Conservation (phyloP, 2,329 filamentous ascomycete species). For the Cordyceps militaris region DNA sequence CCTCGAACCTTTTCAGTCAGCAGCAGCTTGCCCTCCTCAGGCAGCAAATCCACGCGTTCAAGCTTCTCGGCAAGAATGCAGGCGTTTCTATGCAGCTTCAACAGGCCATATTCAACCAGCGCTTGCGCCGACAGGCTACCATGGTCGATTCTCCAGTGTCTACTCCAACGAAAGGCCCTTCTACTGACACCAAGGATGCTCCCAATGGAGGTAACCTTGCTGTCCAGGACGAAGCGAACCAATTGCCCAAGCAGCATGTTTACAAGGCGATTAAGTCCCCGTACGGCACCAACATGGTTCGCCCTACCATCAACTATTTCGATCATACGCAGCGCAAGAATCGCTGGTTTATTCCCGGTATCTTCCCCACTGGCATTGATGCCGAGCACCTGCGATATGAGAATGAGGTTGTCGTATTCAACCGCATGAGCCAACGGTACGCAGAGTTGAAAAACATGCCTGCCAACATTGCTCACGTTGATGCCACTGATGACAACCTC, state of each 20-base stretch:
- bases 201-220: slow-evolving; percentile 29
- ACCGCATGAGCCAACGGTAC: slow-evolving; percentile 79
- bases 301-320: slow-evolving; percentile 63
- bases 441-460: slow-evolving; percentile 76
- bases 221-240: slow-evolving; percentile 25
- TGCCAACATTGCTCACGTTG: slow-evolving; percentile 82
- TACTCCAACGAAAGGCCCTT: slow-evolving; percentile 24
- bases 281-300: slow-evolving; percentile 49
- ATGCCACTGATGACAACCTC: slow-evolving; percentile 60
- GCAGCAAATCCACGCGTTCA: slow-evolving; percentile 87
- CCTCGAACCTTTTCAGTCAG: slow-evolving; percentile 58
- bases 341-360: slow-evolving; percentile 73
- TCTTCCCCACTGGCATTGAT: slow-evolving; percentile 85
- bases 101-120: slow-evolving; percentile 72
- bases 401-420: slow-evolving; percentile 81
- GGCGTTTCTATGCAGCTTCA: slow-evolving; percentile 73
- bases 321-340: slow-evolving; percentile 71
- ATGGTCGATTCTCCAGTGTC: slow-evolving; percentile 38
- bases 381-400: slow-evolving; percentile 80
- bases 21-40: slow-evolving; percentile 74
- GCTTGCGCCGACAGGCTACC: slow-evolving; percentile 56
- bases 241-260: slow-evolving; percentile 36
- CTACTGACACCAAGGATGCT: slow-evolving; percentile 24
- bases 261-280: slow-evolving; percentile 74
- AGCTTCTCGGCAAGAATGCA: slow-evolving; percentile 78